These are phyloP conservation scores for Chalciporus pseudorubinellus DNA, from an alignment of 768 basidiomycete genomes.

Conservation along the genomic window DNA sequence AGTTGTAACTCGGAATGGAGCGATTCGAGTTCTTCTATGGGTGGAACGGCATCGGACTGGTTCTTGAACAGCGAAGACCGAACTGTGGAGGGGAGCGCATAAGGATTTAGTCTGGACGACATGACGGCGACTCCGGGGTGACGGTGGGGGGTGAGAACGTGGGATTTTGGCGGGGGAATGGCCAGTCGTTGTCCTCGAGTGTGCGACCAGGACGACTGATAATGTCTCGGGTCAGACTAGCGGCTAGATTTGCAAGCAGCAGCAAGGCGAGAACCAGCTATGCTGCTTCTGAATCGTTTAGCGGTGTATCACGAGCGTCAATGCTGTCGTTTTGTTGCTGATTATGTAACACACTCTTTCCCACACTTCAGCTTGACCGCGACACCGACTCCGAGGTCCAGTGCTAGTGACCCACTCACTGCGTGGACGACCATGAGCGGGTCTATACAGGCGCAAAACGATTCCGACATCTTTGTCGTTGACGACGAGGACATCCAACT, in stretches of 20 bases:
- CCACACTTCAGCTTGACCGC: conserved; percentile 20
- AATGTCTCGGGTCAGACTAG: too few relatives aligned
- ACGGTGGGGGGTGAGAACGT: conserved; percentile 10
- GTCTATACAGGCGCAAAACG: background rate
- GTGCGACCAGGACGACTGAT: conserved; percentile 10
- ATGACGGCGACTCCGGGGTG: conserved; percentile 38
- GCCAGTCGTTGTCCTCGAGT: conserved; percentile 9
- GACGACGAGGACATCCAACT: conserved; percentile 32
- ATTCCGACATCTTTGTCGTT: background rate
- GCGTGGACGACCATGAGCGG: conserved; percentile 9
- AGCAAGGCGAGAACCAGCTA: too few relatives aligned
- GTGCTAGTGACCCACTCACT: too few relatives aligned
- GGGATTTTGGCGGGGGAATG: conserved; percentile 9
- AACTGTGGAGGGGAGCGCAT: conserved; percentile 44
- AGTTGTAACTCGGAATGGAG: conserved; percentile 60
- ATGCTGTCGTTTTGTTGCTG: conserved; percentile 24
- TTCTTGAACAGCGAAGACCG: conserved; percentile 63
- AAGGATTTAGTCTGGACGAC: conserved; percentile 60
- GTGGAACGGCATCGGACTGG: conserved; percentile 63
- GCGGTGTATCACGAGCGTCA: conserved; percentile 30
- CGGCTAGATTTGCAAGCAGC: too few relatives aligned
- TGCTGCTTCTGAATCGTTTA: too few relatives aligned
- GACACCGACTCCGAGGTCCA: too few relatives aligned
- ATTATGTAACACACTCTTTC: conserved; percentile 27
- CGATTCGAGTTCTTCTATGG: conserved; percentile 66